Base-by-base conservation (phyloP, 176 grass and related monocot genomes). In the Paspalum vaginatum region DNA sequence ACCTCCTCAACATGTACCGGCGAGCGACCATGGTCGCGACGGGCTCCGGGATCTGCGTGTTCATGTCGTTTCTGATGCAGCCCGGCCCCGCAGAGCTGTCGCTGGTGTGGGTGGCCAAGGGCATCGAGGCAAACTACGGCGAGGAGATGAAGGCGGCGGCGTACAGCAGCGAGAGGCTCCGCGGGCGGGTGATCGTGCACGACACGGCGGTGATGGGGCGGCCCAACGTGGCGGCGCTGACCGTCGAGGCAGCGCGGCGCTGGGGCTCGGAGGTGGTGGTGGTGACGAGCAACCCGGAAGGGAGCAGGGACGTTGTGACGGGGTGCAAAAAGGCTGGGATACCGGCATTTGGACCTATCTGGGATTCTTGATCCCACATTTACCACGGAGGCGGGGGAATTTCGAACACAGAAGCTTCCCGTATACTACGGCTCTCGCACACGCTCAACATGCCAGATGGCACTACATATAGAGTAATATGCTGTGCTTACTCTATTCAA, bases 241-340 rank as follows among this genome's bases (percentile, higher is more conserved):
- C 89, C 24, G 86, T 91, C 3, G 83, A 43, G 43, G 89, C 86
- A 16, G 89, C 92, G 5, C 70, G 50, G 21, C 49, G 78, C 7
- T 94, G 92, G 92, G 61, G 76, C 0, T 86, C 86, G 58, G 89
- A 89, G 72, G 86, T 84, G 61, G 92, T 91, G 50, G 72, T 89
- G 54, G 92, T 94, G 64, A 94, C 92, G 45, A 94, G 89, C 79
- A 94, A 94, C 70, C 92, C 92, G 50, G 81, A 82, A 80, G 86
- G 92, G 1, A 94, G 92, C 63, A 80, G 89, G 53, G 92, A 94
- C 38, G 92, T 91, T 5, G 86, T 94, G 14, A 40, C 2, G 0
- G 76, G 79, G 7, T 94, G 92, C 65, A 77, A 48, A 32, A 86
- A 78, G 20, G 88, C 86, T 0, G 86, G 86, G 4, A 86, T 94